phyloP scores from a whole-genome alignment of 2,329 filamentous ascomycete genomes.

The Calycina herbarum region DNA sequence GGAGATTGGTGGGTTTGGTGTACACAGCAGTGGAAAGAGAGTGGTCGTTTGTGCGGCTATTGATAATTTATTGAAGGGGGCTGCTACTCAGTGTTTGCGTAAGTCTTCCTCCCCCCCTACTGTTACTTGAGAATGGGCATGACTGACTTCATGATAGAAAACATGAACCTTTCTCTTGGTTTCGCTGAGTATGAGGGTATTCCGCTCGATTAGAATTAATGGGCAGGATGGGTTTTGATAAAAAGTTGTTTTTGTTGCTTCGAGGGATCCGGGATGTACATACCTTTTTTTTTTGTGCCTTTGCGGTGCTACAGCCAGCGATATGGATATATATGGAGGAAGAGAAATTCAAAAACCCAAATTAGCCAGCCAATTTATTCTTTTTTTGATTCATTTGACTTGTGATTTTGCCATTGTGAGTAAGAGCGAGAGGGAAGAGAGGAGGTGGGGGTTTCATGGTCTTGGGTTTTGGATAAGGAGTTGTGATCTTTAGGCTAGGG shows the following conservation, averaged over 20 bases:
- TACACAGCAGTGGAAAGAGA: slow-evolving; percentile 83
- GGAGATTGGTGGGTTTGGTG: slow-evolving; percentile 94
- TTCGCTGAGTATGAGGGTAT: slow-evolving; percentile 90
- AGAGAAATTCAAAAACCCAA: too few species aligned
- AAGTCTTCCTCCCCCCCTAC: slow-evolving; percentile 45
- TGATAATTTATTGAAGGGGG: slow-evolving; percentile 91
- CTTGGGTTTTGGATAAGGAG: too few species aligned
- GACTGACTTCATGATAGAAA: slow-evolving; percentile 55
- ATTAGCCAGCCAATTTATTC: too few species aligned
- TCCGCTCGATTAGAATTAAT: slow-evolving; percentile 47
- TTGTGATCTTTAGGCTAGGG: too few species aligned
- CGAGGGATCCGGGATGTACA: not conserved
- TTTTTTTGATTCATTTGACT: too few species aligned
- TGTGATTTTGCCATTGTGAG: too few species aligned
- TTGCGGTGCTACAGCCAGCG: too few species aligned
- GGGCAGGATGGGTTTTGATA: not conserved
- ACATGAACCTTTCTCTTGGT: slow-evolving; percentile 90
- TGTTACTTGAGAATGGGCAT: slow-evolving; percentile 12
- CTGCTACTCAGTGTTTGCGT: slow-evolving; percentile 89
- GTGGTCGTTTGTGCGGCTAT: slow-evolving; percentile 94
- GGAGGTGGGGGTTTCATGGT: too few species aligned
- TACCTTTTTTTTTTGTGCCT: not conserved
- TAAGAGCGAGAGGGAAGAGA: too few species aligned
- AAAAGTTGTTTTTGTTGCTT: slow-evolving; percentile 12
- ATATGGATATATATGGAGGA: too few species aligned